Percentiles rank a stretch among this genome's conserved stretches.
Conservation (phyloP, 306 rosid genomes). For the Glycyrrhiza uralensis region DNA sequence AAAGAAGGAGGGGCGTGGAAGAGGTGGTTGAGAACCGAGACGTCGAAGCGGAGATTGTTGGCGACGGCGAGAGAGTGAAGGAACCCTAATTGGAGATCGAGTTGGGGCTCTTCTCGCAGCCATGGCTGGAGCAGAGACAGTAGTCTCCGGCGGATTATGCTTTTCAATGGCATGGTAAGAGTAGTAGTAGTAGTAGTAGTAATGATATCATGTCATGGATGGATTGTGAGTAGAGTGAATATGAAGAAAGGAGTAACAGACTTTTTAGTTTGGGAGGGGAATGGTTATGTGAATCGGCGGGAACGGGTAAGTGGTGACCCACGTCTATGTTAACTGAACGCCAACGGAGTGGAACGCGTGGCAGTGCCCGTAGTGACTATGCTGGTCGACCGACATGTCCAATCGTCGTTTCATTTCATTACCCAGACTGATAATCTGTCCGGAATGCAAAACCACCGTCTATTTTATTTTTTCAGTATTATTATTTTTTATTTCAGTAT, state of each 20-base stretch:
- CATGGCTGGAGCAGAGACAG: constrained; percentile 75
- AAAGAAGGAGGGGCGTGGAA: constrained; percentile 44
- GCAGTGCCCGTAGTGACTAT: not conserved
- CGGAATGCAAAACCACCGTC: too few relatives aligned
- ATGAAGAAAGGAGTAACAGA: not conserved
- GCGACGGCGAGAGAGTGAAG: constrained; percentile 46
- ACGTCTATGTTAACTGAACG: not conserved
- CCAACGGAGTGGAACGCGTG: not conserved
- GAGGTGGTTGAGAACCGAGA: constrained; percentile 52
- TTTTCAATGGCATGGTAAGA: constrained; percentile 45
- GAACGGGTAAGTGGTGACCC: constrained; percentile 39
- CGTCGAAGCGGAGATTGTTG: constrained; percentile 52
- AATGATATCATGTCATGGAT: too few relatives aligned
- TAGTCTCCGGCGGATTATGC: constrained; percentile 50
- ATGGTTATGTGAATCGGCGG: constrained; percentile 32
- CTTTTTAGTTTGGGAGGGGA: not conserved
- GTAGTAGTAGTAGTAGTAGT: not conserved
- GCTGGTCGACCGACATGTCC: too few relatives aligned
- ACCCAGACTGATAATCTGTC: too few relatives aligned
- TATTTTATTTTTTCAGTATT: too few relatives aligned
- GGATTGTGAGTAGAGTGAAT: not conserved
- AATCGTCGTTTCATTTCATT: not conserved
- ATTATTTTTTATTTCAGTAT: too few relatives aligned
- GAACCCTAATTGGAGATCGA: constrained; percentile 60
- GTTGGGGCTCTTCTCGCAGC: constrained; percentile 63